phyloP scores from a whole-genome alignment of 106 monocot genomes.

The Dendrobium catenatum region DNA sequence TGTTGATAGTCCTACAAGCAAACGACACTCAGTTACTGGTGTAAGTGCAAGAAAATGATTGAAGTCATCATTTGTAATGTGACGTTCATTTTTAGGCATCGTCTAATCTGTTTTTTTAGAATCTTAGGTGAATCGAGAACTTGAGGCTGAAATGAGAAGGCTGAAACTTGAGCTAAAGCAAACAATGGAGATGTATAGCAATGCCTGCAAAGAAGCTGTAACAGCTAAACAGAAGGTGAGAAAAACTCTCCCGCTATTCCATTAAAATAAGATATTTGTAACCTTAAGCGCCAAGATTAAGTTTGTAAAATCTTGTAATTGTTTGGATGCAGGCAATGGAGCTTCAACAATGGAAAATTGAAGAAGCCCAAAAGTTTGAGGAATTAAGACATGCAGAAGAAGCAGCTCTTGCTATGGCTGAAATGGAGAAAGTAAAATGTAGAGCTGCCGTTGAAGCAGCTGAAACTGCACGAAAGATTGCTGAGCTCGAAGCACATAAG shows the following conservation, averaged over 20 bases:
- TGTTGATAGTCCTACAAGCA: conserved; percentile 1
- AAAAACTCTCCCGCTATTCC: neutral
- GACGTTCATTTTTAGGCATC: neutral
- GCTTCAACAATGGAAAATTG: conserved; percentile 63
- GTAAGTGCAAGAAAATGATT: conserved; percentile 19
- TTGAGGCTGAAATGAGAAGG: conserved; percentile 75
- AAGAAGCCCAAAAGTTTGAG: conserved; percentile 44
- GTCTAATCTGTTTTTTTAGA: neutral
- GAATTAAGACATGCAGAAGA: conserved; percentile 70
- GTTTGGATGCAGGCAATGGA: conserved; percentile 39
- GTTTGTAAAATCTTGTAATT: neutral
- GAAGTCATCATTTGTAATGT: neutral
- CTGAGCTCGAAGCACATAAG: conserved; percentile 53
- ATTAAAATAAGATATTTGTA: too few relatives aligned
- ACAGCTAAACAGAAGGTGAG: conserved; percentile 65
- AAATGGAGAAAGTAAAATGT: conserved; percentile 68
- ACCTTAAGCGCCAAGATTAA: neutral
- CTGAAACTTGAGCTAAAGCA: conserved; percentile 78
- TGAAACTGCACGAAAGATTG: conserved; percentile 41
- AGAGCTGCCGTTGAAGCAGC: conserved; percentile 69
- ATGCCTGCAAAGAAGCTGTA: conserved; percentile 86
- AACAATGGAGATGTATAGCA: conserved; percentile 87
- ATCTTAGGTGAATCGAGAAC: conserved; percentile 28
- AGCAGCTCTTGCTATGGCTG: conserved; percentile 52
- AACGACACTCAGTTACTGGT: conserved; percentile 4